A percentile compares a stretch with the other conserved stretches of the same genome.
Conservation (phyloP, 352 stramenopile species). For the Blastocystis sp. region DNA sequence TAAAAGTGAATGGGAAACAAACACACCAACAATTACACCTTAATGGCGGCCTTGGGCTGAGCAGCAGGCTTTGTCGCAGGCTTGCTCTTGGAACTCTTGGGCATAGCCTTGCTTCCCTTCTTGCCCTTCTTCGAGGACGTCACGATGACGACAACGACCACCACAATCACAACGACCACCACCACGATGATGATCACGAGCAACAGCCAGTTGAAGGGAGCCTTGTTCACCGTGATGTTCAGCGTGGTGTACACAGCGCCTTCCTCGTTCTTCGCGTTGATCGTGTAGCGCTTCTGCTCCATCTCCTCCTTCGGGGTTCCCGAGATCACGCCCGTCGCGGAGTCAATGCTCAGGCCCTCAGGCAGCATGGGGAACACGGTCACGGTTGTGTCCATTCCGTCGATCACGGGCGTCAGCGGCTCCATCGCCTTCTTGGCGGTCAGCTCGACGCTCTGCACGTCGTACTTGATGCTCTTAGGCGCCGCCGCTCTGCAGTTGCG, state of each 20-base stretch:
- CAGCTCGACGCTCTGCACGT: neutral
- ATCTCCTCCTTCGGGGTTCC: neutral
- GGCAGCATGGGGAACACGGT: conserved; percentile 25
- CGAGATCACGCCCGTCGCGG: neutral
- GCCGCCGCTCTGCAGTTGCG: conserved; percentile 1
- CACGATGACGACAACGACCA: conserved; percentile 41
- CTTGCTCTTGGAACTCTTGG: conserved; percentile 13
- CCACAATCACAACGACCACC: conserved; percentile 35
- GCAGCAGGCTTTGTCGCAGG: conserved; percentile 6
- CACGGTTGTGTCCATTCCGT: neutral
- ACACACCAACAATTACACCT: conserved; percentile 6
- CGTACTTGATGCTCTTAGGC: conserved; percentile 1
- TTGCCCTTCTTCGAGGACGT: conserved; percentile 49
- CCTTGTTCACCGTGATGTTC: conserved; percentile 8
- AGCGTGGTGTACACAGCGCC: neutral
- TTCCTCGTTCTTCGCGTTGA: conserved; percentile 9
- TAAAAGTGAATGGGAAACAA: neutral
- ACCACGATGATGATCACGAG: conserved; percentile 60
- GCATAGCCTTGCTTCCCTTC: neutral
- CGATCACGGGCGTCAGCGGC: neutral
- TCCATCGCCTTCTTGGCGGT: neutral
- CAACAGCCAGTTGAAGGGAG: conserved; percentile 41
- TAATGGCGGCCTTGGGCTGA: neutral
- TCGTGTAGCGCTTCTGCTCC: neutral
- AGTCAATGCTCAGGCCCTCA: conserved; percentile 10